phyloP scores from a whole-genome alignment of 768 basidiomycete species.

The Boletus rubroflammeus region DNA sequence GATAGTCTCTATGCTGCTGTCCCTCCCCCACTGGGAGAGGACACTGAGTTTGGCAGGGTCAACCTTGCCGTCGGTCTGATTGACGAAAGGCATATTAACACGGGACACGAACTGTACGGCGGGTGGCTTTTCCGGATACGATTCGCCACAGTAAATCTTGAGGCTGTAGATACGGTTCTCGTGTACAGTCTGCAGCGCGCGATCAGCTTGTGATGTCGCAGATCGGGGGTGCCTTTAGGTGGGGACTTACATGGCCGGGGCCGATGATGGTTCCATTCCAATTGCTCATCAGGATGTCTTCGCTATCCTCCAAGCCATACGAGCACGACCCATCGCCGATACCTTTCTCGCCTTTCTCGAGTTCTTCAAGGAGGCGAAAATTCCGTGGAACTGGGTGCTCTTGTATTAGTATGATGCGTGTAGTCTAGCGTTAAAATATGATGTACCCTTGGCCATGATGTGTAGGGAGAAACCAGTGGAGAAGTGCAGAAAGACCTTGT shows the following conservation, averaged over 20 bases:
- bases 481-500: neutral
- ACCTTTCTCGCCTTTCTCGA: conserved; percentile 99
- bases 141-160: conserved; percentile 77
- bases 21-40: conserved; percentile 71
- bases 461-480: conserved; percentile 8
- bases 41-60: conserved; percentile 69
- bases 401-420: neutral
- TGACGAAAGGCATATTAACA: conserved; percentile 94
- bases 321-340: conserved; percentile 98
- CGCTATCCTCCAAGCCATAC: conserved; percentile 91
- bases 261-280: conserved; percentile 99
- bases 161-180: conserved; percentile 99
- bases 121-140: conserved; percentile 78
- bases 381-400: conserved; percentile 78
- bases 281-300: conserved; percentile 95
- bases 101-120: conserved; percentile 80
- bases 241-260: conserved; percentile 83
- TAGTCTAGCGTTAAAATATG: conserved; percentile 2
- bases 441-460: conserved; percentile 52
- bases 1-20: conserved; percentile 79
- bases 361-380: conserved; percentile 94
- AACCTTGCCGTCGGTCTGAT: conserved; percentile 69
- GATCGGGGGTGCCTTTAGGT: conserved; percentile 1
- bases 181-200: conserved; percentile 72
- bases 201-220: conserved; percentile 16